Conservation (phyloP, 495 filamentous ascomycete species). For the Pseudomonodictys pantanalensis region DNA sequence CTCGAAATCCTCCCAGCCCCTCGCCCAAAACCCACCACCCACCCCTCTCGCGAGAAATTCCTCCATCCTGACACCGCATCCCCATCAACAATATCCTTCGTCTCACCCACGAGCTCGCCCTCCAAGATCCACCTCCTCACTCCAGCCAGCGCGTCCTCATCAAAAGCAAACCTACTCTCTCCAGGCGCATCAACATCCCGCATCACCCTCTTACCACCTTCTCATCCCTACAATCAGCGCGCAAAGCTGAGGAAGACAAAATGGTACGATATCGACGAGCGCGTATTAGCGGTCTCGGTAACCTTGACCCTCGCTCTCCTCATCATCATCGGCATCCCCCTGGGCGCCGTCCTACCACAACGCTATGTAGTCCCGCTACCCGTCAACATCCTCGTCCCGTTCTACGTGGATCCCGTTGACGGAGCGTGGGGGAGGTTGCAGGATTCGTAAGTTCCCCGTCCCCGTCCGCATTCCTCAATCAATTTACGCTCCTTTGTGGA, state of each 20-base stretch:
- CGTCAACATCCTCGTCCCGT: not conserved
- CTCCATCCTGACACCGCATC: not conserved
- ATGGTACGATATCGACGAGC: not conserved
- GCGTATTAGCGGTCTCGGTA: not conserved
- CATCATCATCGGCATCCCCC: not conserved
- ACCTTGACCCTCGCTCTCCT: not conserved
- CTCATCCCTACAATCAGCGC: not conserved
- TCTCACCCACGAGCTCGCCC: not conserved
- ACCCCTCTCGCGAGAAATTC: too few relatives aligned
- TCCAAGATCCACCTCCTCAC: not conserved
- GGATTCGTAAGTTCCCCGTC: not conserved
- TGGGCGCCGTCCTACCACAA: not conserved
- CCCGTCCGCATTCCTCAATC: not conserved
- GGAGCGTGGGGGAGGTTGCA: not conserved
- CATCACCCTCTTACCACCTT: not conserved
- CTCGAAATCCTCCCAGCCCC: too few relatives aligned
- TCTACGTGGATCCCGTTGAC: not conserved
- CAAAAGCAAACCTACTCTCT: not conserved
- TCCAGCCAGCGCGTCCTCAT: not conserved
- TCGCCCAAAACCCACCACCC: too few relatives aligned
- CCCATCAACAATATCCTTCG: not conserved
- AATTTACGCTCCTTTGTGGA: too few relatives aligned
- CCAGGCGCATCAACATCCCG: not conserved
- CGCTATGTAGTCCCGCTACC: not conserved
- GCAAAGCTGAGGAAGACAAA: not conserved